These are phyloP conservation scores for Neurospora africana DNA, from an alignment of 495 filamentous ascomycete genomes.

Conservation along the genomic window DNA sequence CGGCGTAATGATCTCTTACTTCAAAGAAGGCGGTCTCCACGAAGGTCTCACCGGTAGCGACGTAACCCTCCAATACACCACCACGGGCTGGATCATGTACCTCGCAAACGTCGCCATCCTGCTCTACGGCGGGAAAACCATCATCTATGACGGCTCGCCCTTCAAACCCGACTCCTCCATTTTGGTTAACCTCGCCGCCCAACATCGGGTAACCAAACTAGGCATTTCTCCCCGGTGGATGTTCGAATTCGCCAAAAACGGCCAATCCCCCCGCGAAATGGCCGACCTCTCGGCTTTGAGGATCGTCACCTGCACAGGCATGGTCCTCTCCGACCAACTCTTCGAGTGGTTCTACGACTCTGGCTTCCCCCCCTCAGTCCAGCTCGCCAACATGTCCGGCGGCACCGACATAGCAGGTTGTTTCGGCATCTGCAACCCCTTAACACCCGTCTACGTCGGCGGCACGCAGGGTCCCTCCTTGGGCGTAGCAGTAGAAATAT, in stretches of 20 bases:
- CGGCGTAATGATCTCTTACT: slow-evolving; percentile 44
- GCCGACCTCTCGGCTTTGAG: slow-evolving; percentile 49
- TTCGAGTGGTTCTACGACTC: slow-evolving; percentile 78
- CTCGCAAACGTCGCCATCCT: slow-evolving; percentile 44
- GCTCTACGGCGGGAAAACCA: slow-evolving; percentile 41
- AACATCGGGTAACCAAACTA: slow-evolving; percentile 49
- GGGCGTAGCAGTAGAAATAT: slow-evolving; percentile 56
- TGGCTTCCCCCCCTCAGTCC: slow-evolving; percentile 55
- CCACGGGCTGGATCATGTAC: slow-evolving; percentile 85
- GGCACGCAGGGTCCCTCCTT: slow-evolving; percentile 55
- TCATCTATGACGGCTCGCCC: slow-evolving; percentile 71
- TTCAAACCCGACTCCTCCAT: slow-evolving; percentile 54
- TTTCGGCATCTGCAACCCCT: slow-evolving; percentile 57
- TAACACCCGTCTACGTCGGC: slow-evolving; percentile 61
- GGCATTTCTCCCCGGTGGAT: slow-evolving; percentile 69
- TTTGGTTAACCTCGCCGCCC: slow-evolving; percentile 46
- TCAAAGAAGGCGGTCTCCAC: slow-evolving; percentile 56
- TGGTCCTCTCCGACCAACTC: slow-evolving; percentile 62
- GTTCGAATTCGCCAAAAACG: slow-evolving; percentile 52
- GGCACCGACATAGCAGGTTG: slow-evolving; percentile 68
- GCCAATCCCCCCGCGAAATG: slow-evolving; percentile 47
- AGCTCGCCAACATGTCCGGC: slow-evolving; percentile 64
- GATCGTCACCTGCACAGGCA: slow-evolving; percentile 59
- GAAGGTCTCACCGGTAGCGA: slow-evolving; percentile 36
- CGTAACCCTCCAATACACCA: slow-evolving; percentile 48